These are phyloP conservation scores for Leccinum angustisporum DNA, from an alignment of 1,284 basidiomycete genomes.

Conservation along the genomic window DNA sequence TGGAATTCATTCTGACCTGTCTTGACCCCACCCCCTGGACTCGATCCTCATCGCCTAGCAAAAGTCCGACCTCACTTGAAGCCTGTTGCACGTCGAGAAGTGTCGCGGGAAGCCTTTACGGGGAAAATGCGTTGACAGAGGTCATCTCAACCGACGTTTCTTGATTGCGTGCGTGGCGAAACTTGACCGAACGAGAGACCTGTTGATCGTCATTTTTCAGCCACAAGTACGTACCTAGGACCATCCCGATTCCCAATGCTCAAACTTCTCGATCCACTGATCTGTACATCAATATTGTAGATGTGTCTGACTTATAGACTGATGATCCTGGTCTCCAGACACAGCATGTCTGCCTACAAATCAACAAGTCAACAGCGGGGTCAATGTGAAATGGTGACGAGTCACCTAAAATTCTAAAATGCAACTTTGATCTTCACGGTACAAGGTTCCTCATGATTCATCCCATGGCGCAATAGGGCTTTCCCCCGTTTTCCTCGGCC, in stretches of 20 bases:
- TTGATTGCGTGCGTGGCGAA: not conserved
- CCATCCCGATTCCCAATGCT: not conserved
- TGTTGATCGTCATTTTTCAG: not conserved
- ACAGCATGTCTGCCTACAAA: not conserved
- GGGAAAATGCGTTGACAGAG: not conserved
- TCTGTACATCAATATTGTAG: not conserved
- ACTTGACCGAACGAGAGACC: not conserved
- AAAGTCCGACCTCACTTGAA: not conserved
- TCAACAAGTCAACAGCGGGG: not conserved
- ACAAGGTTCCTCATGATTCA: not conserved
- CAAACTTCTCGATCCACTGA: not conserved
- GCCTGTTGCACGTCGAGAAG: not conserved
- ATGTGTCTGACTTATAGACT: not conserved
- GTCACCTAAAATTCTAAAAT: not conserved
- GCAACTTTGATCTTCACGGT: too few species aligned
- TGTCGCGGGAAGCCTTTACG: not conserved
- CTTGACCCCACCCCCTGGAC: not conserved
- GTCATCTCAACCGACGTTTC: not conserved
- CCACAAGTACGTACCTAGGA: not conserved
- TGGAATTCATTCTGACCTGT: not conserved
- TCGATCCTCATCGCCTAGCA: not conserved
- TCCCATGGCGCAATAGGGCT: not conserved
- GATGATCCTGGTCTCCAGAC: not conserved
- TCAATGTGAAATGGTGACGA: not conserved
- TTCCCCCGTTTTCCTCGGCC: constrained; percentile 2